A percentile compares a stretch with the other conserved stretches of the same genome.
phyloP scores from a whole-genome alignment of 768 basidiomycete species.

The Leucocoprinus sp. region DNA sequence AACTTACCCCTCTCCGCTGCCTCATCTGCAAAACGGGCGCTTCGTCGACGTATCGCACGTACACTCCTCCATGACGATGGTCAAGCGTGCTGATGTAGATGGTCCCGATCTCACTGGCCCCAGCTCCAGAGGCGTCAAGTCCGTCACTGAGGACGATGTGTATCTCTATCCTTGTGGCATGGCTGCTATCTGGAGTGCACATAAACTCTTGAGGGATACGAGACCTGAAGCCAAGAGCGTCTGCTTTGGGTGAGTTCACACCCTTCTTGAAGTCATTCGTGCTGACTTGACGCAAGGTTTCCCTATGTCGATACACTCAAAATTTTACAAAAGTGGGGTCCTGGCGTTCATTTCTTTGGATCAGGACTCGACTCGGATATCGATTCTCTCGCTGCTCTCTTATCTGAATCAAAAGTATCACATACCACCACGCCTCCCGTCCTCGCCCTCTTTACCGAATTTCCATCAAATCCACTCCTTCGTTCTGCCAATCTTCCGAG shows the following conservation, averaged over 20 bases:
- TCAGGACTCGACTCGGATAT: constrained; percentile 71
- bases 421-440: constrained; percentile 49
- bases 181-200: constrained; percentile 91
- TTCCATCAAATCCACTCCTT: constrained; percentile 92
- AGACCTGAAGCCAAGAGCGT: constrained; percentile 69
- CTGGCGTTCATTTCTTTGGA: constrained; percentile 86
- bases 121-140: constrained; percentile 58
- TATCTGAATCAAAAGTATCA: constrained; percentile 25
- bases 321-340: constrained; percentile 92
- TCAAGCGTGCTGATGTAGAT: constrained; percentile 21
- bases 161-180: constrained; percentile 85
- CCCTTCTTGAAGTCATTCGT: not conserved
- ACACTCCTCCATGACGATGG: constrained; percentile 59
- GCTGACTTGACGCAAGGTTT: constrained; percentile 47
- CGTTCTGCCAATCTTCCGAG: constrained; percentile 73
- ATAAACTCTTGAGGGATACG: constrained; percentile 54
- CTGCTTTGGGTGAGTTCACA: constrained; percentile 75
- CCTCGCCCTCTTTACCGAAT: constrained; percentile 83
- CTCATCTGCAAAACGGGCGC: constrained; percentile 72
- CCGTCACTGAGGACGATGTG: constrained; percentile 79
- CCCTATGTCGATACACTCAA: constrained; percentile 95
- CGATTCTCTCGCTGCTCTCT: constrained; percentile 58
- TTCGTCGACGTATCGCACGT: constrained; percentile 87
- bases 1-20: constrained; percentile 73
- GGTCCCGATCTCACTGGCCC: constrained; percentile 47